These are phyloP conservation scores for Phascolomyces articulosus DNA, from an alignment of 371 early-diverging fungal genomes.

Conservation along the genomic window DNA sequence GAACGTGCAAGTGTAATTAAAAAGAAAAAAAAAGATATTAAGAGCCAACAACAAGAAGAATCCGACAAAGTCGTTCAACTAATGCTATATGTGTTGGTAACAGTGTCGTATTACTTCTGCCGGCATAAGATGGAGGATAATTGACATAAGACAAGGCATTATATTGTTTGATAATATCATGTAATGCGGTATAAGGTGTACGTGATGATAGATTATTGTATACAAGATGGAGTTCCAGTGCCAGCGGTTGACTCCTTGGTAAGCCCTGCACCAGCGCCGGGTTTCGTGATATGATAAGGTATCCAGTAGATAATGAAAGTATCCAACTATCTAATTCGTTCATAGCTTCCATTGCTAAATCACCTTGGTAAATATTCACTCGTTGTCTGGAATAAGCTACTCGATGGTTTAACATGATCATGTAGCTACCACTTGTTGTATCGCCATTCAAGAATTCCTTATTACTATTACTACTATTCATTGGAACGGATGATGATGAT, in stretches of 20 bases:
- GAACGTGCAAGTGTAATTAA: neutral
- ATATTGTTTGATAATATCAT: slow-evolving; percentile 60
- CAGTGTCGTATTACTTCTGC: slow-evolving; percentile 24
- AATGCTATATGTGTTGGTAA: slow-evolving; percentile 54
- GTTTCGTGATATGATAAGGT: slow-evolving; percentile 33
- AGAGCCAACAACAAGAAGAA: slow-evolving; percentile 24
- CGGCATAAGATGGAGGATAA: slow-evolving; percentile 49
- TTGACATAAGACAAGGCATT: slow-evolving; percentile 61
- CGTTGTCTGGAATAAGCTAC: slow-evolving; percentile 54
- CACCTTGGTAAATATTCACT: slow-evolving; percentile 37
- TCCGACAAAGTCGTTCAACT: slow-evolving; percentile 54
- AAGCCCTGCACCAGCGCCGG: neutral
- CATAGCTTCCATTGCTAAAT: slow-evolving; percentile 16
- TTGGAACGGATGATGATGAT: too few species aligned
- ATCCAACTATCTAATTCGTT: slow-evolving; percentile 48
- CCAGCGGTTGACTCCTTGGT: slow-evolving; percentile 29
- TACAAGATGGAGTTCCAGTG: slow-evolving; percentile 48
- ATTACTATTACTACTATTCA: too few species aligned
- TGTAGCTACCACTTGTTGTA: slow-evolving; percentile 34
- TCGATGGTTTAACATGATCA: slow-evolving; percentile 58
- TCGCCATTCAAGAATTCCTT: slow-evolving; percentile 12
- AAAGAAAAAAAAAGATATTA: slow-evolving; percentile 7
- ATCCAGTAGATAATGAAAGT: slow-evolving; percentile 61
- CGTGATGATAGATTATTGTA: slow-evolving; percentile 41
- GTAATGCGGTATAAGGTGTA: slow-evolving; percentile 41